Percentiles rank a stretch among this genome's conserved stretches.
phyloP scores from a whole-genome alignment of 2,329 filamentous ascomycete genomes.

The Claviceps maximensis region DNA sequence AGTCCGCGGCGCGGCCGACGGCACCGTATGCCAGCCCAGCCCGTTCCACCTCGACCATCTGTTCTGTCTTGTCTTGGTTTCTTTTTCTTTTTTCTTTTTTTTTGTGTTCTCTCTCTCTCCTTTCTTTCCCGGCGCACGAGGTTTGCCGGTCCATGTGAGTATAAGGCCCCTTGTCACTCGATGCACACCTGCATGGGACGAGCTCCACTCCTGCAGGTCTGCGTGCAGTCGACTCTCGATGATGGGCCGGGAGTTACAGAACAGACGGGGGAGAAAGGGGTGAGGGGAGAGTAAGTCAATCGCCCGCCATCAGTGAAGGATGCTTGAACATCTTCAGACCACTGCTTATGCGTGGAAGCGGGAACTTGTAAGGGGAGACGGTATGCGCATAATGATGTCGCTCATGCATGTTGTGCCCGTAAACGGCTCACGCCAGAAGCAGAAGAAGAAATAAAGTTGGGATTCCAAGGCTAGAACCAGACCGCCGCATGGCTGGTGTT shows the following conservation, averaged over 20 bases:
- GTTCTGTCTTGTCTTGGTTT: neutral
- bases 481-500: neutral
- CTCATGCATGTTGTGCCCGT: neutral
- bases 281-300: neutral
- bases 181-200: neutral
- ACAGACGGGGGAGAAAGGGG: neutral
- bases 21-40: too few species aligned
- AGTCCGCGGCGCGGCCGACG: too few species aligned
- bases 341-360: neutral
- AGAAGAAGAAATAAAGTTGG: neutral
- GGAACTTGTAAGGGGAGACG: neutral
- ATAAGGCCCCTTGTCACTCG: neutral
- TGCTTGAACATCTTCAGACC: conserved; percentile 10
- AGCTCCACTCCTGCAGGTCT: neutral
- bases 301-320: neutral
- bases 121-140: neutral
- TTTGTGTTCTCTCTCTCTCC: neutral
- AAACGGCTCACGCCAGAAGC: neutral
- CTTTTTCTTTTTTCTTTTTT: neutral
- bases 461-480: neutral
- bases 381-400: neutral
- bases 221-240: neutral
- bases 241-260: conserved; percentile 11
- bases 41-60: too few species aligned
- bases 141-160: conserved; percentile 1